Conservation (phyloP, 306 rosid species). For the Corylus heterophylla region DNA sequence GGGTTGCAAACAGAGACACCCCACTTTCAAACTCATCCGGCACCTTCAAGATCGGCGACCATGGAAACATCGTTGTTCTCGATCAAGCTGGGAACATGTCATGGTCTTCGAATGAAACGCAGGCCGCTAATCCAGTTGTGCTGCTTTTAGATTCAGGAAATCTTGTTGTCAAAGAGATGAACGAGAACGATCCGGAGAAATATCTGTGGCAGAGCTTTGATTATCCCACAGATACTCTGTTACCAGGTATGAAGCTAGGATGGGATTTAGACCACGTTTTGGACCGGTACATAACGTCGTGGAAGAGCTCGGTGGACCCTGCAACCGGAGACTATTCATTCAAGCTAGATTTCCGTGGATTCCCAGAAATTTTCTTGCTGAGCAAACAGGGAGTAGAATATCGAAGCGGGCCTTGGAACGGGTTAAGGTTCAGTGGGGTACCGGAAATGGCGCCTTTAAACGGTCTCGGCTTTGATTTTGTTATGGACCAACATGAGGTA, state of each 20-base stretch:
- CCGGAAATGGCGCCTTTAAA: slow-evolving; percentile 51
- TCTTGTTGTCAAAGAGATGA: slow-evolving; percentile 45
- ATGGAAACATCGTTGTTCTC: slow-evolving; percentile 42
- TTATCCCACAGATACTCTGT: slow-evolving; percentile 59
- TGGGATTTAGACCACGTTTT: slow-evolving; percentile 47
- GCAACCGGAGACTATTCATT: slow-evolving; percentile 49
- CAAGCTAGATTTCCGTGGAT: slow-evolving; percentile 46
- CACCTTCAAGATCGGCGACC: slow-evolving; percentile 36
- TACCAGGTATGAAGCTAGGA: slow-evolving; percentile 72
- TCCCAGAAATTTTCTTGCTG: slow-evolving; percentile 54
- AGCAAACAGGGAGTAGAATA: background rate
- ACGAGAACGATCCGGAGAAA: slow-evolving; percentile 16
- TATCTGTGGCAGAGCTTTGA: slow-evolving; percentile 79
- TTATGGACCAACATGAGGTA: slow-evolving; percentile 31
- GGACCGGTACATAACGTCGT: slow-evolving; percentile 52
- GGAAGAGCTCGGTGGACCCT: slow-evolving; percentile 55
- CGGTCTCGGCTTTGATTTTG: slow-evolving; percentile 37
- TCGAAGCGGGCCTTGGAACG: slow-evolving; percentile 88
- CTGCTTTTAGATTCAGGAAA: slow-evolving; percentile 66
- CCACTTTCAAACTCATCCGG: slow-evolving; percentile 47
- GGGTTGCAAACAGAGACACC: slow-evolving; percentile 80
- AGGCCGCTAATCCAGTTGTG: slow-evolving; percentile 28
- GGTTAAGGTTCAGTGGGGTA: slow-evolving; percentile 65
- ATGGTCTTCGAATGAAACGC: slow-evolving; percentile 55
- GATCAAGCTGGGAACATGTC: slow-evolving; percentile 11